Conservation (phyloP, 495 filamentous ascomycete species). For the Penicillium odoratum region DNA sequence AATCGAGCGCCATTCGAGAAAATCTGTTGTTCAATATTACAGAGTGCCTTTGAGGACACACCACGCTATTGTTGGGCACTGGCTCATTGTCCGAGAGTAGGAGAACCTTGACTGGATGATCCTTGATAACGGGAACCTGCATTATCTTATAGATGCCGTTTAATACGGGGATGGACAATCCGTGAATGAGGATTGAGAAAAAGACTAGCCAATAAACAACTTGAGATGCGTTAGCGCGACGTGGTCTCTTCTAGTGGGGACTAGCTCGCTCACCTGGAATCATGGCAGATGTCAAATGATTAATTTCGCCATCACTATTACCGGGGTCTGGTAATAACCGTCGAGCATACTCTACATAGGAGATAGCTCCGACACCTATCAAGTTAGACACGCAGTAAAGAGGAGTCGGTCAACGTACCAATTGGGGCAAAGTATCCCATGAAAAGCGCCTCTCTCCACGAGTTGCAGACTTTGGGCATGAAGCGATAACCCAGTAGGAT, state of each 20-base stretch:
- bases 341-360: conserved; percentile 52
- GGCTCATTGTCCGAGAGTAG: conserved; percentile 51
- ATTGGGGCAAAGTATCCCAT: conserved; percentile 45
- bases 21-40: conserved; percentile 57
- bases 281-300: conserved; percentile 50
- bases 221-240: conserved; percentile 9
- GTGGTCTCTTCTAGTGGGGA: no score
- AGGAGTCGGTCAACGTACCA: conserved; percentile 20
- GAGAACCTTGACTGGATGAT: conserved; percentile 52
- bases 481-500: conserved; percentile 40
- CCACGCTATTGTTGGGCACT: conserved; percentile 51
- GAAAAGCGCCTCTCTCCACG: conserved; percentile 43
- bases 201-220: conserved; percentile 61
- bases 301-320: conserved; percentile 52
- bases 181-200: conserved; percentile 59
- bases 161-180: conserved; percentile 55
- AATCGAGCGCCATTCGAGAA: conserved; percentile 26
- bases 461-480: conserved; percentile 35
- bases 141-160: conserved; percentile 46
- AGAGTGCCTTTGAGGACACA: conserved; percentile 45
- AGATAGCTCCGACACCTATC: conserved; percentile 38
- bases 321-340: conserved; percentile 53
- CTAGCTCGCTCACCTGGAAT: conserved; percentile 32
- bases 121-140: conserved; percentile 47
- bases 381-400: conserved; percentile 4